phyloP scores from a whole-genome alignment of 176 grass and related monocot species.

The Luzula sylvatica region DNA sequence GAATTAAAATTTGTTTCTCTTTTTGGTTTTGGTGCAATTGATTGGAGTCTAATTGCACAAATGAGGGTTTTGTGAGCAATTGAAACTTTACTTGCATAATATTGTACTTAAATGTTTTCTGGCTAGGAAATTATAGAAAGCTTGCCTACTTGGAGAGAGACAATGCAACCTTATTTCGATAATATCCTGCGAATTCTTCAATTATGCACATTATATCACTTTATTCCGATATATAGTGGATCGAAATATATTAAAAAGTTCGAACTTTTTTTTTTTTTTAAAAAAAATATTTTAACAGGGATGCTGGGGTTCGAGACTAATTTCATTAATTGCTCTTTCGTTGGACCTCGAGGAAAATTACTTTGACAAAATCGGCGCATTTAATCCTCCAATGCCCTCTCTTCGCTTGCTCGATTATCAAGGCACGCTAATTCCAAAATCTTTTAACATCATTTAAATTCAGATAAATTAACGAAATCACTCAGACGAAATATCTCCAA shows the following conservation, averaged over 20 bases:
- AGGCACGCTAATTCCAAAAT: slow-evolving; percentile 28
- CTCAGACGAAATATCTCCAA: slow-evolving; percentile 29
- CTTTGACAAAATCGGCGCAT: slow-evolving; percentile 35
- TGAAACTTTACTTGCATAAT: not conserved
- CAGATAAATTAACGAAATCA: not conserved
- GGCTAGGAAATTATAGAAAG: slow-evolving; percentile 40
- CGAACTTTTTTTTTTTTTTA: not conserved
- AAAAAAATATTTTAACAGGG: slow-evolving; percentile 26
- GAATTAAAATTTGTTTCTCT: slow-evolving; percentile 1
- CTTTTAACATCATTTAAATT: slow-evolving; percentile 11
- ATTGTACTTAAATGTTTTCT: slow-evolving; percentile 2
- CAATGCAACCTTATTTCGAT: slow-evolving; percentile 47
- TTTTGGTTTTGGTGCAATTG: not conserved
- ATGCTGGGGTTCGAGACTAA: slow-evolving; percentile 34
- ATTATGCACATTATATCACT: too few species aligned
- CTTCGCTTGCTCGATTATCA: slow-evolving; percentile 71
- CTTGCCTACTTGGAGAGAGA: slow-evolving; percentile 56
- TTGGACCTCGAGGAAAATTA: slow-evolving; percentile 61
- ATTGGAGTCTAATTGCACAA: not conserved
- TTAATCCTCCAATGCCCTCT: slow-evolving; percentile 21
- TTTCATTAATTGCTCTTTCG: slow-evolving; percentile 59
- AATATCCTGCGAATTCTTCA: slow-evolving; percentile 46
- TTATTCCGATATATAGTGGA: not conserved
- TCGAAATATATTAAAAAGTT: not conserved
- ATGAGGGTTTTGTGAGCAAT: not conserved